Evolutionary conservation across 805 yeast species (phyloP).

Genomic region (Zygosaccharomyces kombuchaensis): DNA sequence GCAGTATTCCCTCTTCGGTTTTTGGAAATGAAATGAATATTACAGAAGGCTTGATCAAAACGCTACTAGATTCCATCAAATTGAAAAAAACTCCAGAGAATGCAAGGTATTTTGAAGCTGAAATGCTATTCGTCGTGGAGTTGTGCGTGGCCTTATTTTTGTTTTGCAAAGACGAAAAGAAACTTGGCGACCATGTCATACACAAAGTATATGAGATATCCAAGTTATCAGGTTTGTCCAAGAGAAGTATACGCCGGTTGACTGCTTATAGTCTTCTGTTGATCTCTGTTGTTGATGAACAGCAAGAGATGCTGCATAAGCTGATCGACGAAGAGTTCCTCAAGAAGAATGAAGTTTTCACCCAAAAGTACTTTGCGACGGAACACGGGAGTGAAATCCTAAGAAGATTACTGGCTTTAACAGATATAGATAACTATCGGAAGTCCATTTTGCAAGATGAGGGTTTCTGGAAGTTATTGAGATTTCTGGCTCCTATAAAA

Average conservation of each 20-base stretch:
- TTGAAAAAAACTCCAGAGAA: slow-evolving; percentile 29
- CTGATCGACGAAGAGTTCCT: slow-evolving; percentile 31
- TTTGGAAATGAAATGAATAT: slow-evolving; percentile 41
- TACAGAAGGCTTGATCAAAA: slow-evolving; percentile 30
- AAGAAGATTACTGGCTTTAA: slow-evolving; percentile 38
- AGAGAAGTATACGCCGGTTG: slow-evolving; percentile 31
- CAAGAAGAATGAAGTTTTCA: slow-evolving; percentile 32
- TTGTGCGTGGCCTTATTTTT: slow-evolving; percentile 30
- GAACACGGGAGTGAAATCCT: slow-evolving; percentile 46
- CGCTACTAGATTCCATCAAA: slow-evolving; percentile 37
- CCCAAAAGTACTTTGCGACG: slow-evolving; percentile 33
- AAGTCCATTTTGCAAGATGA: slow-evolving; percentile 46
- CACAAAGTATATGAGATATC: slow-evolving; percentile 19
- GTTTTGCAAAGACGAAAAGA: slow-evolving; percentile 33
- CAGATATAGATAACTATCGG: slow-evolving; percentile 25
- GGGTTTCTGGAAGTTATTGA: slow-evolving; percentile 51
- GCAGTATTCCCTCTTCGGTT: slow-evolving; percentile 55
- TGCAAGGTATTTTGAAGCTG: slow-evolving; percentile 43
- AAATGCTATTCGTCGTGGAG: slow-evolving; percentile 47
- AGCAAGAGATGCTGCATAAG: slow-evolving; percentile 19
- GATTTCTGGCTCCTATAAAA: slow-evolving; percentile 45
- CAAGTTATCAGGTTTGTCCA: slow-evolving; percentile 19
- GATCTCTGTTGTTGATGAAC: slow-evolving; percentile 25
- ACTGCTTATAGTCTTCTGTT: slow-evolving; percentile 38
- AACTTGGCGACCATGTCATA: slow-evolving; percentile 22